Conservation (phyloP, 495 filamentous ascomycete genomes). For the Lophiotrema nucula region DNA sequence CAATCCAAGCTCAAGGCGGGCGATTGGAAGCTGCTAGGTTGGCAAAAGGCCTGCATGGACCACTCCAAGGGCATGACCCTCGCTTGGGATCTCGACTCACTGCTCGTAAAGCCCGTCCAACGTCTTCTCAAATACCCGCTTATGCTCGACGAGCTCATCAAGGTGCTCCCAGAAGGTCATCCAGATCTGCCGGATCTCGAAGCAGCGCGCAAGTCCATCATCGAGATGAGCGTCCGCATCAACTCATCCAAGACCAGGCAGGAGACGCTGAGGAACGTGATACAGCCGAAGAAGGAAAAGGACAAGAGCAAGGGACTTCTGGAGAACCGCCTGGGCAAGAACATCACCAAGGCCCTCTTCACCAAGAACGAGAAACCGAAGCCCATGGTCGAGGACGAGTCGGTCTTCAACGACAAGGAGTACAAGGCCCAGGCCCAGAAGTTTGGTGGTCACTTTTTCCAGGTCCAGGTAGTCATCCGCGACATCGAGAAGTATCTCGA, state of each 20-base stretch:
- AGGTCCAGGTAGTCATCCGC: slow-evolving; percentile 82
- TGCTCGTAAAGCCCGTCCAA: slow-evolving; percentile 95
- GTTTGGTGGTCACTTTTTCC: slow-evolving; percentile 83
- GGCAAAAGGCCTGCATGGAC: slow-evolving; percentile 86
- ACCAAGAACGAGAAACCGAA: slow-evolving; percentile 76
- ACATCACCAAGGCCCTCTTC: slow-evolving; percentile 78
- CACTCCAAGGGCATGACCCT: slow-evolving; percentile 84
- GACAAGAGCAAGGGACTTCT: slow-evolving; percentile 65
- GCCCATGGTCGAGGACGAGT: slow-evolving; percentile 64
- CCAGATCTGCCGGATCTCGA: slow-evolving; percentile 72
- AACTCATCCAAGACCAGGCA: slow-evolving; percentile 90
- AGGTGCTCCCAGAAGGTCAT: slow-evolving; percentile 75
- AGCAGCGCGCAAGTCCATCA: slow-evolving; percentile 61
- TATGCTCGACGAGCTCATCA: slow-evolving; percentile 71
- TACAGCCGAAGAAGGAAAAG: slow-evolving; percentile 78
- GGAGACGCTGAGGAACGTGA: slow-evolving; percentile 83
- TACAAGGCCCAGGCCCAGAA: slow-evolving; percentile 74
- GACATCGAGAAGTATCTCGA: slow-evolving; percentile 86
- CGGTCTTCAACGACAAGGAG: slow-evolving; percentile 70
- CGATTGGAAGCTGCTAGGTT: slow-evolving; percentile 69
- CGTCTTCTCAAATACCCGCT: slow-evolving; percentile 89
- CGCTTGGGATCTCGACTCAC: slow-evolving; percentile 90
- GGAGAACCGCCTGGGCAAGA: slow-evolving; percentile 43
- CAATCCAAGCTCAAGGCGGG: slow-evolving; percentile 64
- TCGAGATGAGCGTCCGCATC: slow-evolving; percentile 74